phyloP scores from a whole-genome alignment of 2,329 filamentous ascomycete species.

The Parastagonospora avenae region DNA sequence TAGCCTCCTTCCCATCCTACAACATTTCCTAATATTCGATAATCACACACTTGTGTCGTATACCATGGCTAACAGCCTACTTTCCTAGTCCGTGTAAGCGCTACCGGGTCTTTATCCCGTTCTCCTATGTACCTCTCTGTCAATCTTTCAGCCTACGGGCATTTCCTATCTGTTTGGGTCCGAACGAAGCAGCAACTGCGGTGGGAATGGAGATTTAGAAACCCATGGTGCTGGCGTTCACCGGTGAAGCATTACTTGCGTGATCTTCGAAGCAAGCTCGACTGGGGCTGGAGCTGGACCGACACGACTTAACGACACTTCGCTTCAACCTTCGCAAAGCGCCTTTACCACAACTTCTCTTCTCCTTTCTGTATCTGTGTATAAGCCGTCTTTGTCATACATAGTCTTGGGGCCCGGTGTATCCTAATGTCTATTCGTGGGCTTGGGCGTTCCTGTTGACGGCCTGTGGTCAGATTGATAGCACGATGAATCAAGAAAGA shows the following conservation, averaged over 20 bases:
- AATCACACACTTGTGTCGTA: constrained; percentile 23
- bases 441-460: constrained; percentile 10
- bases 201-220: constrained; percentile 15
- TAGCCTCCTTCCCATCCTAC: constrained; percentile 19
- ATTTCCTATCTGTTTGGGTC: constrained; percentile 34
- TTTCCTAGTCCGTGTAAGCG: constrained; percentile 30
- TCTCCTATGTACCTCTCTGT: constrained; percentile 43
- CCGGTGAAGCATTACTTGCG: constrained; percentile 21
- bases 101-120: constrained; percentile 17
- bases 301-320: constrained; percentile 29
- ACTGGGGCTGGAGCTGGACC: constrained; percentile 37
- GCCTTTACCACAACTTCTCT: constrained; percentile 10
- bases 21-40: constrained; percentile 11
- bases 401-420: constrained; percentile 11
- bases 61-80: constrained; percentile 38
- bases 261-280: constrained; percentile 25
- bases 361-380: constrained; percentile 9
- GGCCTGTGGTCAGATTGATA: constrained; percentile 23
- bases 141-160: constrained; percentile 32
- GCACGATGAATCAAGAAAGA: constrained; percentile 29
- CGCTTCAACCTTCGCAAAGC: constrained; percentile 9
- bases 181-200: constrained; percentile 23
- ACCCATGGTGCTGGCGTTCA: constrained; percentile 32
- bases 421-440: constrained; percentile 18
- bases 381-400: constrained; percentile 8